A percentile compares a stretch with the other conserved stretches of the same genome.
Conservation (phyloP, 148 eudicot genomes). For the Camellia granthamiana region DNA sequence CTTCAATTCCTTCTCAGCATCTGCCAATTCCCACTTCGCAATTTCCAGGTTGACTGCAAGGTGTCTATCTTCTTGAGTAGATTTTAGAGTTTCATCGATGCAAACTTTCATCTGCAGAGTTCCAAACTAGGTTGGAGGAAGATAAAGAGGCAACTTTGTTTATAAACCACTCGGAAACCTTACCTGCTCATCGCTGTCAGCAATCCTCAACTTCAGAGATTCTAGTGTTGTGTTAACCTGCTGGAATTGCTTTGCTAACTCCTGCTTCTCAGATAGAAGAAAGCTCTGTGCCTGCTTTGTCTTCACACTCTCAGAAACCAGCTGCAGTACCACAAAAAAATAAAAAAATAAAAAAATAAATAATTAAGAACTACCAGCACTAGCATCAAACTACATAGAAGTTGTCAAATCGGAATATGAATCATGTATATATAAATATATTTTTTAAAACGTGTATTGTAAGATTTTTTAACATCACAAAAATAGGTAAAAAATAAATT, state of each 20-base stretch:
- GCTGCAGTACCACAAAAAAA: conserved; percentile 26
- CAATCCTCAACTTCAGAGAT: conserved; percentile 48
- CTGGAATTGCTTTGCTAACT: conserved; percentile 52
- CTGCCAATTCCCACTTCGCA: conserved; percentile 66
- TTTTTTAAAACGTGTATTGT: too few species aligned
- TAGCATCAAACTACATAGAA: neutral
- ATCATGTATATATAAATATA: too few species aligned
- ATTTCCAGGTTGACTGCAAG: conserved; percentile 57
- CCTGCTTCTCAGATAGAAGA: conserved; percentile 62
- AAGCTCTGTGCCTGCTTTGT: conserved; percentile 62
- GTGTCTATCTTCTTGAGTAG: conserved; percentile 66
- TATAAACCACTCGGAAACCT: neutral
- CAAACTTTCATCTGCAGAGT: conserved; percentile 64
- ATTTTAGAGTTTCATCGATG: conserved; percentile 49
- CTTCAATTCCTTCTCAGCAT: conserved; percentile 77
- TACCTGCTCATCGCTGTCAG: conserved; percentile 72
- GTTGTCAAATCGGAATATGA: too few species aligned
- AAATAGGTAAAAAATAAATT: too few species aligned
- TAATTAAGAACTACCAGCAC: neutral
- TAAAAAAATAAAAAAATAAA: neutral
- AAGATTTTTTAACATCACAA: too few species aligned
- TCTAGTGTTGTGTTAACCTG: conserved; percentile 47
- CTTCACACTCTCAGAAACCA: conserved; percentile 92
- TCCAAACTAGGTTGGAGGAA: neutral
- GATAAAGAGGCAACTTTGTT: neutral